These are phyloP conservation scores for Coemansia sp. DNA, from an alignment of 192 early-diverging fungal species.

Conservation along the genomic window DNA sequence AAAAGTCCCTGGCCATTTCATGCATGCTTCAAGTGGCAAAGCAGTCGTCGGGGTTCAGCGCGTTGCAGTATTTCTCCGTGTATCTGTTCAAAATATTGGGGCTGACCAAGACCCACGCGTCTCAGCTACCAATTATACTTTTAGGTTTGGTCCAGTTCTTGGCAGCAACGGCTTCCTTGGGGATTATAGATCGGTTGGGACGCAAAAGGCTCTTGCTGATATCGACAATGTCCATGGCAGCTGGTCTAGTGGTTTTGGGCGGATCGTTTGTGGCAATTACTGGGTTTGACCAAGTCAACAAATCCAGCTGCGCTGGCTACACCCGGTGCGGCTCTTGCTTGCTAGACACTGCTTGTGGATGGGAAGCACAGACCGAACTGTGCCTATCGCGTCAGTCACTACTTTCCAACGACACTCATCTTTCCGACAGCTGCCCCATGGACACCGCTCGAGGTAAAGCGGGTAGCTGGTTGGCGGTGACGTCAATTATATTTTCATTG, in stretches of 20 bases:
- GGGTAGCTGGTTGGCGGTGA: conserved; percentile 27
- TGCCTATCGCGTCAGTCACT: conserved; percentile 5
- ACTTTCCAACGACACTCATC: too few species aligned
- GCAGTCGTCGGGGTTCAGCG: conserved; percentile 26
- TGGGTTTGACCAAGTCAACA: conserved; percentile 36
- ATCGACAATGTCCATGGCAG: conserved; percentile 15
- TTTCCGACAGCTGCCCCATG: conserved; percentile 22
- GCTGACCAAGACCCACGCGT: not conserved
- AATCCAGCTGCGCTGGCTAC: conserved; percentile 12
- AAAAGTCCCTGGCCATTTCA: conserved; percentile 9
- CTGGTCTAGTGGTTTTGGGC: conserved; percentile 25
- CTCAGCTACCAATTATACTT: conserved; percentile 18
- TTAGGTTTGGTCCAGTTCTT: conserved; percentile 15
- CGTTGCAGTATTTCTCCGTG: conserved; percentile 23
- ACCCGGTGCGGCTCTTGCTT: conserved; percentile 27
- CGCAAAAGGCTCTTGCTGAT: conserved; percentile 20
- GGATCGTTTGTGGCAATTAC: conserved; percentile 30
- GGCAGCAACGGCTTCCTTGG: conserved; percentile 4
- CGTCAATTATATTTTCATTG: conserved; percentile 21
- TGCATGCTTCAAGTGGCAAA: conserved; percentile 29
- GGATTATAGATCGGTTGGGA: conserved; percentile 20
- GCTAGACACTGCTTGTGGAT: conserved; percentile 29
- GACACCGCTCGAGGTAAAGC: not conserved
- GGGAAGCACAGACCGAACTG: conserved; percentile 3
- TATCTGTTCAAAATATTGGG: conserved; percentile 25